phyloP scores from a whole-genome alignment of 148 eudicot genomes.

The Vaccinium myrtillus region DNA sequence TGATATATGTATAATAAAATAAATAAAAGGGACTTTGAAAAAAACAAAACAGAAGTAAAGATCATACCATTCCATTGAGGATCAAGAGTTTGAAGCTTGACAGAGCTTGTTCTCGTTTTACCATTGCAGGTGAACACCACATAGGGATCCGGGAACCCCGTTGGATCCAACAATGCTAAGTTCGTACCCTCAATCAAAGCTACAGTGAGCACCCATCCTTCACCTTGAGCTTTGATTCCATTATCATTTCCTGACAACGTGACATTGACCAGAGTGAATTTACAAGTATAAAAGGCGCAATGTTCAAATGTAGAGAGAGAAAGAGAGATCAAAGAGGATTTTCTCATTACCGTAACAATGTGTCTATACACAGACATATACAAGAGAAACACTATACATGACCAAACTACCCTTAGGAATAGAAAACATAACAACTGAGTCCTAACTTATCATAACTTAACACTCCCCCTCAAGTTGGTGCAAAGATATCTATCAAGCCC shows the following conservation, averaged over 20 bases:
- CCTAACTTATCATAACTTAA: too few species aligned
- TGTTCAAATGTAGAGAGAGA: too few species aligned
- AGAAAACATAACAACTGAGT: too few species aligned
- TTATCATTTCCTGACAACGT: slow-evolving; percentile 68
- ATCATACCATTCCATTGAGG: slow-evolving; percentile 88
- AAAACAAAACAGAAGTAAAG: neutral
- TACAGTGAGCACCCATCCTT: slow-evolving; percentile 87
- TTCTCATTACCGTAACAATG: too few species aligned
- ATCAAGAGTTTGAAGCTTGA: slow-evolving; percentile 81
- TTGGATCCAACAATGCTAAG: slow-evolving; percentile 49
- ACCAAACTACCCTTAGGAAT: too few species aligned
- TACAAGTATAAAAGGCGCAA: neutral
- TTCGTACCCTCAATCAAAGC: slow-evolving; percentile 75
- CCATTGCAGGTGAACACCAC: slow-evolving; percentile 87
- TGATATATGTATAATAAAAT: neutral
- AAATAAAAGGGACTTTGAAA: neutral
- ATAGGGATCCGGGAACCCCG: slow-evolving; percentile 67
- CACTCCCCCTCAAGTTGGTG: too few species aligned
- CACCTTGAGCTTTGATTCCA: slow-evolving; percentile 88
- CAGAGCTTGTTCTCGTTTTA: slow-evolving; percentile 85
- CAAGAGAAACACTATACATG: too few species aligned
- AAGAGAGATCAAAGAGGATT: too few species aligned
- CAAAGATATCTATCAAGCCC: too few species aligned
- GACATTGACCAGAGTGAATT: neutral
- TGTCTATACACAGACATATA: too few species aligned